phyloP scores from a whole-genome alignment of 345 rosid genomes.

The Gossypium thurberi region DNA sequence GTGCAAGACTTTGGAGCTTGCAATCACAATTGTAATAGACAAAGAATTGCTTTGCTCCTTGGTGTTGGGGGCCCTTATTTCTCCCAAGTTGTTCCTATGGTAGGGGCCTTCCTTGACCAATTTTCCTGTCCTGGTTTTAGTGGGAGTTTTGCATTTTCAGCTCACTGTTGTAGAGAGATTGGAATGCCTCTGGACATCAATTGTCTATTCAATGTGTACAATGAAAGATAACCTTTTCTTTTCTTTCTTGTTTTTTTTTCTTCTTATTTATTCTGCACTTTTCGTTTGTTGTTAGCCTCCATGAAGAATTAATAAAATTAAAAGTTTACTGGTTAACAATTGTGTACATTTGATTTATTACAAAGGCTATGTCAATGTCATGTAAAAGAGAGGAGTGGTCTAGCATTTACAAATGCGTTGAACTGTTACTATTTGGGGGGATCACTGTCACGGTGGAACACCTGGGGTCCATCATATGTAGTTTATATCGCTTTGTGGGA shows the following conservation, averaged over 20 bases:
- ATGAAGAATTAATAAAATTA: background rate
- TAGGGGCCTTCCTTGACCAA: slow-evolving; percentile 11
- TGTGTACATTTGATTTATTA: no score
- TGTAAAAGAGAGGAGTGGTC: background rate
- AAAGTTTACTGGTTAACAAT: no score
- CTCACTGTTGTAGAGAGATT: slow-evolving; percentile 26
- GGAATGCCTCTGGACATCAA: slow-evolving; percentile 22
- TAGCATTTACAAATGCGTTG: slow-evolving; percentile 5
- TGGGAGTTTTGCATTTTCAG: slow-evolving; percentile 24
- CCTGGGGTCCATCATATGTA: slow-evolving; percentile 11
- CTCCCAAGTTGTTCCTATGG: slow-evolving; percentile 15
- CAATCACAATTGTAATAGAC: slow-evolving; percentile 23
- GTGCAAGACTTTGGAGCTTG: slow-evolving; percentile 16
- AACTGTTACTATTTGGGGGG: background rate
- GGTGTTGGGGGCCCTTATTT: slow-evolving; percentile 4
- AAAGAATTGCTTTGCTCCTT: slow-evolving; percentile 19
- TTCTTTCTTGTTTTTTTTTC: background rate
- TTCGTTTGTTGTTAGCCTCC: background rate
- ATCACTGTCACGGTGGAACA: background rate
- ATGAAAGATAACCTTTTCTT: slow-evolving; percentile 22
- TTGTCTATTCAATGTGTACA: slow-evolving; percentile 31
- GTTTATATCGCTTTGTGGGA: slow-evolving; percentile 16
- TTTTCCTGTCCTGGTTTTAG: slow-evolving; percentile 20
- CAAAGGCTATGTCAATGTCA: background rate
- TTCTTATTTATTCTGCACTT: background rate